Evolutionary conservation across 805 yeast species (phyloP), one percentile per base, ranked within the genome.

Genomic region (Spathaspora hagerdaliae): DNA sequence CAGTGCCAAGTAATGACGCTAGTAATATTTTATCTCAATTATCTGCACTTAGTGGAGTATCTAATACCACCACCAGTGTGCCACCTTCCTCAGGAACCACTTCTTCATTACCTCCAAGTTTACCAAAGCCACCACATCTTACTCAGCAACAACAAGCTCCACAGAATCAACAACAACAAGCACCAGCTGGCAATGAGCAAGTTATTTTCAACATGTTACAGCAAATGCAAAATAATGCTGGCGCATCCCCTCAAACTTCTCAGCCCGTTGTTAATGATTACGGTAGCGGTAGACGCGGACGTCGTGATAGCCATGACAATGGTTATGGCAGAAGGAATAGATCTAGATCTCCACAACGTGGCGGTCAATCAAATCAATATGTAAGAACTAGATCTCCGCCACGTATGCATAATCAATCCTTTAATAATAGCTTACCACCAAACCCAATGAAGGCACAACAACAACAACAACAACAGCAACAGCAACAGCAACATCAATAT

Each of bases 181-280:
- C 54, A 10, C 15, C 43, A 26, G 55, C 51, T 14, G 53, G 53
- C 29, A 64, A 59, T 52, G 68, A 65, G 37, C 71, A 67, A 44
- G 55, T 59, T 43, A 76, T 77, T 43, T 75, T 77, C 62, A 77
- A 71, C 55, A 68, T 78, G 73, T 66, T 78, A 56, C 80, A 77
- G 54, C 78, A 75, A 50, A 75, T 78, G 78, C 75, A 71, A 40
- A 59, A 55, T n/a, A 53, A 48, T 32, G 61, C 57, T 31, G 51
- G 41, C 32, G 41, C 48, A 19, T 53, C 57, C 2, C 53, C 55
- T 34, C 33, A 31, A 15, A 11, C 32, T 29, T 29, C 32, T 7
- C 42, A 24, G 27, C 32, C 41, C 14, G 9, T 7, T 19, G 38
- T 29, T 1, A 35, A 45, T 27, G 41, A 45, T 33, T 42, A 45